These are phyloP conservation scores for Hanseniaspora vineae DNA, from an alignment of 805 yeast species.

Conservation along the genomic window DNA sequence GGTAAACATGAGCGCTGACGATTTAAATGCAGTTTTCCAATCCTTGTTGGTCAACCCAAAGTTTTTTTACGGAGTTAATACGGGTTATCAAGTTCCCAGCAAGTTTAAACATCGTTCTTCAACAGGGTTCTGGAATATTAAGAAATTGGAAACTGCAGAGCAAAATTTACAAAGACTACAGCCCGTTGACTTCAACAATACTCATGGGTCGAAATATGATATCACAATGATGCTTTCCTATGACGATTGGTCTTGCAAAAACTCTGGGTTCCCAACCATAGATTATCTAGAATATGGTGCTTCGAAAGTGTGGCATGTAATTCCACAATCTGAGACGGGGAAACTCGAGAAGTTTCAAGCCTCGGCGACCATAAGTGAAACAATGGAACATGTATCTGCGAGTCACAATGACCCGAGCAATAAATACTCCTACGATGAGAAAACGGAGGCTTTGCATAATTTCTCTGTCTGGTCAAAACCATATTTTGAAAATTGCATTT, in stretches of 20 bases:
- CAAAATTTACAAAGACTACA: slow-evolving; percentile 35
- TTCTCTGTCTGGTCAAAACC: neutral
- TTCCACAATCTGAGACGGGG: slow-evolving; percentile 42
- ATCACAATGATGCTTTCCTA: slow-evolving; percentile 43
- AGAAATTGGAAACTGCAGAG: slow-evolving; percentile 18
- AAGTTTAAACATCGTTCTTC: neutral
- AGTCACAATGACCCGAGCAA: neutral
- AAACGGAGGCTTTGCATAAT: neutral
- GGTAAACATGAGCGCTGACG: too few species aligned
- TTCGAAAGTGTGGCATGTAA: slow-evolving; percentile 44
- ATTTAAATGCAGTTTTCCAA: neutral
- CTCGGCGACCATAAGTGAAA: neutral
- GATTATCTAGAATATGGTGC: slow-evolving; percentile 48
- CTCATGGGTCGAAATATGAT: slow-evolving; percentile 32
- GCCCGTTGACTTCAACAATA: slow-evolving; percentile 29
- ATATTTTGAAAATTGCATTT: neutral
- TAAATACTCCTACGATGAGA: neutral
- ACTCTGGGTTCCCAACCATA: slow-evolving; percentile 40
- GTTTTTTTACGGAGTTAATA: neutral
- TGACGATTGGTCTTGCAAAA: slow-evolving; percentile 47
- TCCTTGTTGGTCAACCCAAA: neutral
- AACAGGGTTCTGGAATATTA: neutral
- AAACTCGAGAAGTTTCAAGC: slow-evolving; percentile 34
- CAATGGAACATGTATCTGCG: neutral
- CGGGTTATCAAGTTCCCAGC: neutral